Evolutionary conservation across 257 asterid genomes (phyloP), one percentile per base, ranked within the genome.

Genomic region (Gentiana straminea): DNA sequence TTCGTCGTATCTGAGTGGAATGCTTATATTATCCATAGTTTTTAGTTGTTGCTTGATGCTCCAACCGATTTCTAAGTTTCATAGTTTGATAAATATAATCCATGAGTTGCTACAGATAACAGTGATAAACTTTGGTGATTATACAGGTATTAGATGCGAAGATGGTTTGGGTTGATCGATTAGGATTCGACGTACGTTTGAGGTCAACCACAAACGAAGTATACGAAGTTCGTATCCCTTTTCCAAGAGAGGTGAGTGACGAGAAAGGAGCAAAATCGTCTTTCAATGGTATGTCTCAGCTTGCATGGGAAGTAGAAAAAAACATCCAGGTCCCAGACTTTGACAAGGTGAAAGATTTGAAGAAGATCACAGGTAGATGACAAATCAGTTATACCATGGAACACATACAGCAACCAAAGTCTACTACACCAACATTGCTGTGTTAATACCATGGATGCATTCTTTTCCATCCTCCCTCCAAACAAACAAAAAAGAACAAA

Each of bases 241-340:
- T 90, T 72, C 95, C 93, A 3, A 78, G 95, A 62, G 91, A 90
- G 75, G 98, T 90, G 51, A 63, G 79, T 0, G 94, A 84, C 8
- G 96, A 79, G 80, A 86, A 86, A 70, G 94, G 95, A n/a, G 96
- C 94, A 49, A 90, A 90, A 81, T 90, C 98, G 63, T 82, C 96
- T 59, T 90, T 84, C 81, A 90, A 86, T 51, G 85, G 98, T 34
- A 90, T 86, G 96, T 82, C 95, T 66, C 96, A 90, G 73, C 84
- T 82, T 57, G 98, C 98, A 52, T 86, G 96, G 96, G 95, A 90
- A 71, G 92, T 84, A 55, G 98, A 90, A 64, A 90, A 82, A 82
- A 84, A 82, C 68, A 62, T 67, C 64, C 79, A 66, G 60, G 71
- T 48, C 49, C 79, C 81, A 4, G 87, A 77, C 7, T 86, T 90